Evolutionary conservation across 2,329 filamentous ascomycete species (phyloP).

Genomic region (Pyricularia grisea): DNA sequence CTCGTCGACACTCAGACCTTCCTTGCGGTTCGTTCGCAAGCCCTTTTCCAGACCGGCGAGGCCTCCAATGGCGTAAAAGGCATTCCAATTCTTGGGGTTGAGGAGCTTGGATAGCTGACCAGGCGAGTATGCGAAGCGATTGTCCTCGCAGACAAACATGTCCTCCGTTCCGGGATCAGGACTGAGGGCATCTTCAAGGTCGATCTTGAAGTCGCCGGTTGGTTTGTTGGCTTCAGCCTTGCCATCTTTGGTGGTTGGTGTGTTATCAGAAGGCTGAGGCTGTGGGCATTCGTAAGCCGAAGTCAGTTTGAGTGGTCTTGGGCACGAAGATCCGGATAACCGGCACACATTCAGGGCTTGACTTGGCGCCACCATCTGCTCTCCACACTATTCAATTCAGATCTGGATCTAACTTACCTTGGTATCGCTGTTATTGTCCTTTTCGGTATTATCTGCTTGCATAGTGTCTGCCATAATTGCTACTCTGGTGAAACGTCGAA

Average conservation of each 20-base stretch:
- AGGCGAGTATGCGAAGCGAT: slow-evolving; percentile 63
- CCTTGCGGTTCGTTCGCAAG: slow-evolving; percentile 52
- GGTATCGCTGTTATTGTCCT: not conserved
- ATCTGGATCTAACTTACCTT: not conserved
- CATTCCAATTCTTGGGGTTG: slow-evolving; percentile 68
- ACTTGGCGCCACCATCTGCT: not conserved
- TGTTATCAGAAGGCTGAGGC: not conserved
- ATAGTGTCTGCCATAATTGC: not conserved
- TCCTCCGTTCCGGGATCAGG: slow-evolving; percentile 64
- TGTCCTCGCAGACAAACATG: slow-evolving; percentile 58
- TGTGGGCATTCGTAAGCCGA: not conserved
- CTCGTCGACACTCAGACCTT: slow-evolving; percentile 65
- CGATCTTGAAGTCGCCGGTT: slow-evolving; percentile 5
- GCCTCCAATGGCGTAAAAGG: slow-evolving; percentile 68
- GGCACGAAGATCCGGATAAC: not conserved
- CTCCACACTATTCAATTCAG: not conserved
- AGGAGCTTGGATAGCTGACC: slow-evolving; percentile 68
- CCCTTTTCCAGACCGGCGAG: slow-evolving; percentile 65
- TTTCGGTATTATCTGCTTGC: not conserved
- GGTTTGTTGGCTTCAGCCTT: not conserved
- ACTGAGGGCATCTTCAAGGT: slow-evolving; percentile 46
- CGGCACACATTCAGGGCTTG: not conserved
- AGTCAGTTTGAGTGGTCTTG: not conserved
- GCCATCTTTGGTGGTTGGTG: not conserved
- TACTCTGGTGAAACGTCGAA: not conserved